Evolutionary conservation across 768 basidiomycete species (phyloP), one percentile per base, ranked within the genome.

Genomic region (Leccinum fibrillosum): DNA sequence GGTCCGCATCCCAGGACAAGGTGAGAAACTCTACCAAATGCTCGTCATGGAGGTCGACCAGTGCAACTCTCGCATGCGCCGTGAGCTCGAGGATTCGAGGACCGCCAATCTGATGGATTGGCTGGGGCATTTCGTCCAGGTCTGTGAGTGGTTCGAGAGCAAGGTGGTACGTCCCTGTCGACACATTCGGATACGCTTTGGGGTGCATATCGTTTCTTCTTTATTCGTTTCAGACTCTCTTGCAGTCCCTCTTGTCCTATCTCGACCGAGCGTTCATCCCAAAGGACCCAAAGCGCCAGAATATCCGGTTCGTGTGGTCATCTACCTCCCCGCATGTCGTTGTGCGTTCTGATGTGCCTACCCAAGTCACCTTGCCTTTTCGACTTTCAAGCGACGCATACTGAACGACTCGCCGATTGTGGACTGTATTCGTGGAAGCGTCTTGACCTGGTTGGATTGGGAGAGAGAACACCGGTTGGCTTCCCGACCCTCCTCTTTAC

Each of bases 261-360:
- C 72, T 93, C 52, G 90, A 94, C 66, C 83, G 88, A 65, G 77
- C 79, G 0, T 91, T 86, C 62, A 77, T 90, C 10, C 64, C 69
- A 0, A 73, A 75, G 42, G 71, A 78, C 32, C 72, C 74, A 26
- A 70, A 74, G 12, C 55, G 76, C 13, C 63, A 65, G 8, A 73
- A 69, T 13, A 79, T 86, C 49, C 78, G 72, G 89, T 88, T 61
- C 21, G 78, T 53, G 77, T 53, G 25, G 34, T 3, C 25, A 4
- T 28, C 26, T 26, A 44, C 55, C 15, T 7, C 12, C 19, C 17
- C 37, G 23, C 25, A 12, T 15, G 47, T 26, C 5, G 15, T 32
- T 21, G 28, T 11, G 11, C 5, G 17, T 35, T n/a, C 55, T 52
- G 34, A 55, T 28, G 57, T 57, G 19, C 25, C 44, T 5, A 32